Percentiles rank a stretch among this genome's conserved stretches.
These are phyloP conservation scores for Boletus edulis DNA, from an alignment of 768 basidiomycete species.

Conservation along the genomic window DNA sequence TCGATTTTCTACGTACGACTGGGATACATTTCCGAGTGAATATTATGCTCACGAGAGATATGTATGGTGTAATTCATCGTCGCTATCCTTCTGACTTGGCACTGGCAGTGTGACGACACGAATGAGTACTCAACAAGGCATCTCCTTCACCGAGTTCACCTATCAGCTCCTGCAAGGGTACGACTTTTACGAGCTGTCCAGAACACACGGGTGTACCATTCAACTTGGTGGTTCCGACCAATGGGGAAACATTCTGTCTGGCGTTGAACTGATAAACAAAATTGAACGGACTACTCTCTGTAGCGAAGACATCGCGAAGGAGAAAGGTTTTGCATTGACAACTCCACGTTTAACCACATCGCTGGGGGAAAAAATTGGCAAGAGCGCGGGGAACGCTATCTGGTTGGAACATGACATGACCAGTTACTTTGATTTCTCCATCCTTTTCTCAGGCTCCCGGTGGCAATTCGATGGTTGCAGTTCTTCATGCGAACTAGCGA, in stretches of 20 bases:
- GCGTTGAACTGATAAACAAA: slow-evolving; percentile 84
- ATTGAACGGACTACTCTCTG: slow-evolving; percentile 11
- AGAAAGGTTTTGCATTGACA: slow-evolving; percentile 76
- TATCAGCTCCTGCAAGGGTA: slow-evolving; percentile 97
- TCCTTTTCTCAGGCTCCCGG: background rate
- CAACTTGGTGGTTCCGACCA: slow-evolving; percentile 98
- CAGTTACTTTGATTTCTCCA: slow-evolving; percentile 82
- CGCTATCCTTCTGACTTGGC: slow-evolving; percentile 6
- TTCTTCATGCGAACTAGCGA: slow-evolving; percentile 87
- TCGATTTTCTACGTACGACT: slow-evolving; percentile 81
- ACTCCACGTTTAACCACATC: slow-evolving; percentile 92
- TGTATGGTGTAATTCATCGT: slow-evolving; percentile 44
- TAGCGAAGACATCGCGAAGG: slow-evolving; percentile 11
- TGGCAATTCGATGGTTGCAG: slow-evolving; percentile 38
- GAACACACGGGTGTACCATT: slow-evolving; percentile 64
- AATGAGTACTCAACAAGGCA: slow-evolving; percentile 74
- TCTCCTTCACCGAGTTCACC: slow-evolving; percentile 98
- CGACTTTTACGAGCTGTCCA: slow-evolving; percentile 82
- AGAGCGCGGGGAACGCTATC: slow-evolving; percentile 93
- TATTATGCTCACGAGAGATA: slow-evolving; percentile 88
- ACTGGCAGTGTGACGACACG: slow-evolving; percentile 73
- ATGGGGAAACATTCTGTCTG: slow-evolving; percentile 97
- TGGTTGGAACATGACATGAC: slow-evolving; percentile 83
- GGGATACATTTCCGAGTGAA: slow-evolving; percentile 83
- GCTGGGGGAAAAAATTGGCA: slow-evolving; percentile 93